phyloP scores from a whole-genome alignment of 257 asterid species.

The Solanum arcanum region DNA sequence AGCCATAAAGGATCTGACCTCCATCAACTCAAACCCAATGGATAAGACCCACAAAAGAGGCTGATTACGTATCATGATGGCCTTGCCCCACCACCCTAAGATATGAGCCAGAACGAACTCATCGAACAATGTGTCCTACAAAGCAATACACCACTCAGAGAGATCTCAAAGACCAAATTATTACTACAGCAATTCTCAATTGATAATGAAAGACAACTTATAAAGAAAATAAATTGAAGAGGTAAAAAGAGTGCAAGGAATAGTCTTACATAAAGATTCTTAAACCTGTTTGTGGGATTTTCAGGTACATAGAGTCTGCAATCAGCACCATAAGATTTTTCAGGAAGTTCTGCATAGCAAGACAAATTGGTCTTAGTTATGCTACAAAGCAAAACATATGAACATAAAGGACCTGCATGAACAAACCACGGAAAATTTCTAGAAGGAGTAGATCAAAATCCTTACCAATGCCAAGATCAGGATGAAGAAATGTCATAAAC shows the following conservation, averaged over 20 bases:
- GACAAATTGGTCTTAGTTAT: not conserved
- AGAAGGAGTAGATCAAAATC: constrained; percentile 7
- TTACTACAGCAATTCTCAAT: not conserved
- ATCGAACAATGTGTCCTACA: constrained; percentile 90
- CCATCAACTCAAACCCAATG: constrained; percentile 91
- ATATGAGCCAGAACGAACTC: constrained; percentile 95
- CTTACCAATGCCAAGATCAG: constrained; percentile 92
- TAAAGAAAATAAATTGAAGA: not conserved
- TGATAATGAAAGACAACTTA: not conserved
- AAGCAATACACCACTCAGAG: not conserved
- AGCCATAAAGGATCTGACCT: constrained; percentile 39
- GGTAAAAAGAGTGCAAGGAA: constrained; percentile 3
- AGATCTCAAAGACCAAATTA: constrained; percentile 1
- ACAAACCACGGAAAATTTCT: not conserved
- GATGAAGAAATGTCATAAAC: constrained; percentile 77
- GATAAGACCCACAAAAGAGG: constrained; percentile 94
- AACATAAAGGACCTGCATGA: not conserved
- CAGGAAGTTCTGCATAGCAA: constrained; percentile 76
- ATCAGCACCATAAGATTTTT: constrained; percentile 90
- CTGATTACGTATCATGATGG: constrained; percentile 98
- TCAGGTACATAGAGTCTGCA: constrained; percentile 88
- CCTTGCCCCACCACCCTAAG: constrained; percentile 99
- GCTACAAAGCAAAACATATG: not conserved
- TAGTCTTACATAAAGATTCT: constrained; percentile 95
- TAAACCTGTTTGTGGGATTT: constrained; percentile 91